Base-by-base conservation (phyloP, 805 yeast species). In the Priceomyces medius region DNA sequence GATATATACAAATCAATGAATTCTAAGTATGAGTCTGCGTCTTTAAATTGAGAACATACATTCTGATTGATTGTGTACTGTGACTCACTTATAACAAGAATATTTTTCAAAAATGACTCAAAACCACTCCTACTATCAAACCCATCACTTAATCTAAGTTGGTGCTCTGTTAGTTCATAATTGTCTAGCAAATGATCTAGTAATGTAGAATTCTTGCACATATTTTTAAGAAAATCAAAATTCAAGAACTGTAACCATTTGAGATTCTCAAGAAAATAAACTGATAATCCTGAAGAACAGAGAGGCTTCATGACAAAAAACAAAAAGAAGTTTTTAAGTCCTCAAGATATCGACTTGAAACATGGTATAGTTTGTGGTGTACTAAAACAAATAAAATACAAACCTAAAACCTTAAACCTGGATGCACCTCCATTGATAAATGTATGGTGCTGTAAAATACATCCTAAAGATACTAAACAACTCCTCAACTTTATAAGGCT, bases 401-500 rank as follows among this genome's bases (percentile, higher is more conserved):
- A 60, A 16, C 42, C 40, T 2, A 43, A 50, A 3, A 43, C 39
- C 10, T 28, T 41, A n/a, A 44, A 46, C 19, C 37, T 42, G 7
- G 47, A 55, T 4, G 42, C 29, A 3, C 71, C 71, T 1, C 46
- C 54, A 2, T 52, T 74, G 2, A 45, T 63, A 1, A 42, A 54
- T 1, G 78, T 71, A 2, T 80, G 84, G 84, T 58, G 71, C 23
- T 70, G 80, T 38, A 66, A 62, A 18, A 68, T 79, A 13, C 42
- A 50, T 1, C 74, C 82, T 3, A 44, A 34, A 17, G 51, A 56
- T n/a, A 59, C 70, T 2, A 61, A 61, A 41, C 37, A 39, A 16
- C 42, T 68, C 13, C 45, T 64, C 10, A 31, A 46, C 1, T 51
- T 64, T 19, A 54, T 68, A 1, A 53, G 59, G 17, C 59, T 60